Evolutionary conservation across 495 filamentous ascomycete genomes (phyloP).

Genomic region (Physcia stellaris): DNA sequence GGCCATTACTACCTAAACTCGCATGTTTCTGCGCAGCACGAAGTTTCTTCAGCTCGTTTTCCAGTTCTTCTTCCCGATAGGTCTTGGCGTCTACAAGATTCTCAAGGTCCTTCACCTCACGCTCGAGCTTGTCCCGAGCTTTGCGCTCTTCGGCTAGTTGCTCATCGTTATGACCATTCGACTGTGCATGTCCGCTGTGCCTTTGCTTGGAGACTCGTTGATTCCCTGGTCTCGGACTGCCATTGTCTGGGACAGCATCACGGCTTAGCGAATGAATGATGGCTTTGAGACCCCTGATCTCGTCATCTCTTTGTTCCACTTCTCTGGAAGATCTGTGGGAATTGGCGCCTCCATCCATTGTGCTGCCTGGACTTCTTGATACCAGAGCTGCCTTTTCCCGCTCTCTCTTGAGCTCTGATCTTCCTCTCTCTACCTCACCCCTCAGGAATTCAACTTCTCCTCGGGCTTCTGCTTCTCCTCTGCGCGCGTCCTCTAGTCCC

Average conservation of each 20-base stretch:
- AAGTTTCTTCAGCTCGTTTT: slow-evolving; percentile 67
- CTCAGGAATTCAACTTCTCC: slow-evolving; percentile 94
- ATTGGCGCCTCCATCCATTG: slow-evolving; percentile 35
- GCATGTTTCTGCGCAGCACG: slow-evolving; percentile 23
- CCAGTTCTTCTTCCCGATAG: slow-evolving; percentile 74
- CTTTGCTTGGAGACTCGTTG: slow-evolving; percentile 24
- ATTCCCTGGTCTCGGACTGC: slow-evolving; percentile 16
- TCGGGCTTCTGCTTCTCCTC: slow-evolving; percentile 93
- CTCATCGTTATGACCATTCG: slow-evolving; percentile 24
- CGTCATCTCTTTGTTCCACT: slow-evolving; percentile 87
- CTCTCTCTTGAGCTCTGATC: slow-evolving; percentile 77
- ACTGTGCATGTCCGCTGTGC: slow-evolving; percentile 22
- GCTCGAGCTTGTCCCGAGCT: slow-evolving; percentile 51
- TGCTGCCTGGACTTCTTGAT: slow-evolving; percentile 37
- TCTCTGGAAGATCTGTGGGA: slow-evolving; percentile 46
- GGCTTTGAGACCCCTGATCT: slow-evolving; percentile 90
- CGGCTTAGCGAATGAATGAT: slow-evolving; percentile 91
- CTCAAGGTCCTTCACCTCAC: slow-evolving; percentile 64
- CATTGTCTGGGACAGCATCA: slow-evolving; percentile 42
- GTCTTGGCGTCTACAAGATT: slow-evolving; percentile 54
- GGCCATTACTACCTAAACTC: slow-evolving; percentile 37
- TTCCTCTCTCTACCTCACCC: slow-evolving; percentile 89
- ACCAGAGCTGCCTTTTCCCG: slow-evolving; percentile 70
- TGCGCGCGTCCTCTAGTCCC: slow-evolving; percentile 84
- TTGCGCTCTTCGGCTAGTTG: slow-evolving; percentile 45